Evolutionary conservation across 352 stramenopile species (phyloP).

Genomic region (Phytophthora meadii): DNA sequence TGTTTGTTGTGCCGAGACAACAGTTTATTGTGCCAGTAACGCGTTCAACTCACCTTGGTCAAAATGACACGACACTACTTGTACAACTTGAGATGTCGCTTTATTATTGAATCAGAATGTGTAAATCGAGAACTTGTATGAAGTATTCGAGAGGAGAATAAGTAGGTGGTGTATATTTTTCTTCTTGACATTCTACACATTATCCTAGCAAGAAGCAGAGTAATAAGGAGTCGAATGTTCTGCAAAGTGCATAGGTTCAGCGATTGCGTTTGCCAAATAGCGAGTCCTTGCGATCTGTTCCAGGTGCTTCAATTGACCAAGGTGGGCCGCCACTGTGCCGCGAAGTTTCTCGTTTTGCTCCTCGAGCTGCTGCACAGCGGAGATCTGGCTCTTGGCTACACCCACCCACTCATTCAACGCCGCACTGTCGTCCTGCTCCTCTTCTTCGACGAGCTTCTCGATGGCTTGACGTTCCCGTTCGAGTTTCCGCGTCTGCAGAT

Average conservation of each 20-base stretch:
- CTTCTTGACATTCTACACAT: slow-evolving; percentile 2
- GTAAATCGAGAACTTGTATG: too few species aligned
- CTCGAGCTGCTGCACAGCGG: slow-evolving; percentile 32
- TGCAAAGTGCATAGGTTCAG: slow-evolving; percentile 11
- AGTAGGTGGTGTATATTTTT: slow-evolving; percentile 6
- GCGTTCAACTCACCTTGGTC: too few species aligned
- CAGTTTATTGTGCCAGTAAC: too few species aligned
- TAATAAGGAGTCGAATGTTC: slow-evolving; percentile 4
- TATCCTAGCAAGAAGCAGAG: slow-evolving; percentile 16
- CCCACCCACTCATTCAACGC: slow-evolving; percentile 15
- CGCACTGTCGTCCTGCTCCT: not conserved
- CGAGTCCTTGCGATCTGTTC: slow-evolving; percentile 23
- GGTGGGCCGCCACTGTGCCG: slow-evolving; percentile 29
- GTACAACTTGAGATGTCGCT: not conserved
- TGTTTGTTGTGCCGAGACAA: too few species aligned
- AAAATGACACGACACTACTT: not conserved
- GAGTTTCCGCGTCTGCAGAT: slow-evolving; percentile 32
- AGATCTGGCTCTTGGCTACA: slow-evolving; percentile 22
- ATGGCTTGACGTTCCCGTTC: slow-evolving; percentile 20
- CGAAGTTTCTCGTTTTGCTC: slow-evolving; percentile 53
- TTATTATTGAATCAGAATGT: not conserved
- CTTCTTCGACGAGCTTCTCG: not conserved
- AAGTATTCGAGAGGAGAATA: not conserved
- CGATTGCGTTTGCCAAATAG: slow-evolving; percentile 15
- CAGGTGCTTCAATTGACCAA: slow-evolving; percentile 37